Evolutionary conservation across 2,329 filamentous ascomycete genomes (phyloP).

Genomic region (Sclerotiophoma versabilis): DNA sequence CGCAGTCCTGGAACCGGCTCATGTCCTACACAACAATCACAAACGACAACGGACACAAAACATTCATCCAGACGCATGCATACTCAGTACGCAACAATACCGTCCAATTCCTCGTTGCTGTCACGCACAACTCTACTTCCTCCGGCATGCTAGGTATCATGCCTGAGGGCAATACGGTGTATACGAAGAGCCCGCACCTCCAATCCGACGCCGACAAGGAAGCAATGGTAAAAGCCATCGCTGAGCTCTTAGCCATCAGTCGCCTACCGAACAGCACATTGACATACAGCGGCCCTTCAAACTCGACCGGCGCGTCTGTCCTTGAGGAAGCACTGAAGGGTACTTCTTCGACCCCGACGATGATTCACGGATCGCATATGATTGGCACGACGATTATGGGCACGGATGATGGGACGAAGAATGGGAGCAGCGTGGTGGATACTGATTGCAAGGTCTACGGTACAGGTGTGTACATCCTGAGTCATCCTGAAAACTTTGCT

Average conservation of each 20-base stretch:
- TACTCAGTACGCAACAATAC: constrained; percentile 35
- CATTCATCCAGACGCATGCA: constrained; percentile 50
- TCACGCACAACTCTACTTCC: constrained; percentile 31
- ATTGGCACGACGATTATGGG: constrained; percentile 57
- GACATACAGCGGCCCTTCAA: constrained; percentile 26
- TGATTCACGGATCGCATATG: constrained; percentile 42
- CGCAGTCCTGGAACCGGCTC: constrained; percentile 52
- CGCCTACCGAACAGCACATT: constrained; percentile 21
- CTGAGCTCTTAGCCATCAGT: constrained; percentile 47
- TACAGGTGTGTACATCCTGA: constrained; percentile 14
- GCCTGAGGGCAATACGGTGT: constrained; percentile 41
- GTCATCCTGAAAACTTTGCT: not conserved
- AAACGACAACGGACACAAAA: constrained; percentile 42
- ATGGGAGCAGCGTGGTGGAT: constrained; percentile 67
- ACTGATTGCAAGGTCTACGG: constrained; percentile 67
- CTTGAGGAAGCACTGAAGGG: constrained; percentile 26
- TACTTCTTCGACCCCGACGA: not conserved
- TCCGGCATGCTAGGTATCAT: constrained; percentile 30
- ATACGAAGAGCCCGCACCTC: constrained; percentile 57
- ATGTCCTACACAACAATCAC: constrained; percentile 53
- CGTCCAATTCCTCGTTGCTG: constrained; percentile 22
- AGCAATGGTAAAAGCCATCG: constrained; percentile 51
- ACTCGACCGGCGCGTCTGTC: constrained; percentile 52
- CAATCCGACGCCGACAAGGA: constrained; percentile 52
- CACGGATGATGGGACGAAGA: constrained; percentile 51